Percentiles rank a stretch among this genome's conserved stretches.
Conservation (phyloP, 2,329 filamentous ascomycete species). For the Neoarthrinium moseri region DNA sequence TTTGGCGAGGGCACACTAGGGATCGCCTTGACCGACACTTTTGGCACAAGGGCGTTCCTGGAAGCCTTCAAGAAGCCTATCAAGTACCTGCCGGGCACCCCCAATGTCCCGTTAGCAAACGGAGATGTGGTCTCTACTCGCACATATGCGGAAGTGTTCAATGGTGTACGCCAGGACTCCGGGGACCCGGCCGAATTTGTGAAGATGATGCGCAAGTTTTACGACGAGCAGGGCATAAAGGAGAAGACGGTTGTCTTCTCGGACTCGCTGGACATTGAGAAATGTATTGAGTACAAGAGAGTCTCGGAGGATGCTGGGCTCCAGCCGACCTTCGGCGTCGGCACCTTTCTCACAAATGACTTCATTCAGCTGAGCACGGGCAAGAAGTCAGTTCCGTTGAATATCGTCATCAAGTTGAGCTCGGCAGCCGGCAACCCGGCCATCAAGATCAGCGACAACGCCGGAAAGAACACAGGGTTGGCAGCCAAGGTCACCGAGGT, state of each 20-base stretch:
- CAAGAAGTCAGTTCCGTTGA: slow-evolving; percentile 84
- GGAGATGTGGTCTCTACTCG: slow-evolving; percentile 45
- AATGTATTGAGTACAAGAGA: slow-evolving; percentile 86
- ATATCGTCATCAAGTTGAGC: slow-evolving; percentile 97
- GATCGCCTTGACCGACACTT: slow-evolving; percentile 94
- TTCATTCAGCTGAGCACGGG: slow-evolving; percentile 71
- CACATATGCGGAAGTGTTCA: slow-evolving; percentile 80
- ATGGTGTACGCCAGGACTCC: slow-evolving; percentile 85
- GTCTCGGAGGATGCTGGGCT: slow-evolving; percentile 80
- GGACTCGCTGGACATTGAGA: slow-evolving; percentile 88
- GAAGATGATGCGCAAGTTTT: slow-evolving; percentile 76
- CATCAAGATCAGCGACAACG: slow-evolving; percentile 90
- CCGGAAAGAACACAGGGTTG: slow-evolving; percentile 92
- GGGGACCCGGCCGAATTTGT: slow-evolving; percentile 82
- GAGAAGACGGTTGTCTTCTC: slow-evolving; percentile 94
- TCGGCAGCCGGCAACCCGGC: slow-evolving; percentile 78
- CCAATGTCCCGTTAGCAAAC: slow-evolving; percentile 32
- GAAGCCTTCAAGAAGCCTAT: slow-evolving; percentile 73
- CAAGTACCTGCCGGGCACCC: slow-evolving; percentile 40
- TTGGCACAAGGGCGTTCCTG: slow-evolving; percentile 88
- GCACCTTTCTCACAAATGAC: slow-evolving; percentile 95
- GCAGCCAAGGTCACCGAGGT: slow-evolving; percentile 75
- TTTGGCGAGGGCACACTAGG: slow-evolving; percentile 83
- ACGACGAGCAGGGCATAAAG: slow-evolving; percentile 70
- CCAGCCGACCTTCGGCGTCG: slow-evolving; percentile 86